Base-by-base conservation (phyloP, 306 rosid genomes). In the Astragalus membranaceus region DNA sequence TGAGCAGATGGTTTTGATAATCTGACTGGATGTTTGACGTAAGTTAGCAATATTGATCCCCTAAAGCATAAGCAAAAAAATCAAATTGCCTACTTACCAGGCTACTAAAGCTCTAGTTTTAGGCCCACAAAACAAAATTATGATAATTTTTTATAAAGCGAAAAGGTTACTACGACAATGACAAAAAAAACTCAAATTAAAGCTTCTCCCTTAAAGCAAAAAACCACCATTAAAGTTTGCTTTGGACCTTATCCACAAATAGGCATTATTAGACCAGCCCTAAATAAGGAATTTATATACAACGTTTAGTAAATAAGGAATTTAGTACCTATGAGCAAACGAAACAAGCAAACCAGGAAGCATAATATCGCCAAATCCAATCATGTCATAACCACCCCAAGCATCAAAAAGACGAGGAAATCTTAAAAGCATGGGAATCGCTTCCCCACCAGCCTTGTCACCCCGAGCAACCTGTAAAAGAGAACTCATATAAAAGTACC, bases 301-400 rank as follows among this genome's bases (percentile, higher is more conserved):
- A n/a, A n/a, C 16, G 35, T 62, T 54, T 32, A 55, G 32, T 54
- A 63, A 78, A 63, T 33, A 60, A 55, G 66, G 10, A 81, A 75
- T 13, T 53, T 32, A 64, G 44, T 84, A 94, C 97, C 98, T 89
- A 69, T 67, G 87, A 71, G 89, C 43, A 86, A 94, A 88, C 57
- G 84, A 82, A 78, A 88, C 60, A 64, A 94, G 98, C 89, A 94
- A 81, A 81, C 98, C 98, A 66, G 98, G 98, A 75, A 94, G 88
- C 68, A 94, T 87, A 77, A 94, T 85, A 67, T 94, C 98, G 69
- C 97, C 98, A 59, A 94, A 94, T 39, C 98, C 98, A 84, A 94
- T 83, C 97, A 94, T 94, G 82, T 90, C 85, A 64, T 82, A 89
- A 77, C 98, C 98, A 77, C 90, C 94, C 98, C 98, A 90, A 10